These are phyloP conservation scores for Ogataea henricii DNA, from an alignment of 805 yeast genomes.

Conservation along the genomic window DNA sequence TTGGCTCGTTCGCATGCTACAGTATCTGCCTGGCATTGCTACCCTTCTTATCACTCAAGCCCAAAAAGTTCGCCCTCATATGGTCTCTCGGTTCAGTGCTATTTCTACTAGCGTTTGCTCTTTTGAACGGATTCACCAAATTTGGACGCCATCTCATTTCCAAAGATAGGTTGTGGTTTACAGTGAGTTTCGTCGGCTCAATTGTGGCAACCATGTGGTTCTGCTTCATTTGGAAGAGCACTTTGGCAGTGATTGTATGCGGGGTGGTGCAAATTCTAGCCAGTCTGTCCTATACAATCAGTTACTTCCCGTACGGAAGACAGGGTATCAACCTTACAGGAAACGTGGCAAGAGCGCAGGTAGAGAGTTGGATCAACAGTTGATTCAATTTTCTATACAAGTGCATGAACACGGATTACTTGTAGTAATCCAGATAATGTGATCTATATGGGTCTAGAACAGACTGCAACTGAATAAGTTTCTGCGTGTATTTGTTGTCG, in stretches of 20 bases:
- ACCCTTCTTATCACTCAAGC: conserved; percentile 81
- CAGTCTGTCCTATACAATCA: conserved; percentile 76
- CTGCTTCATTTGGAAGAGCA: conserved; percentile 62
- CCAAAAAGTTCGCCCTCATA: conserved; percentile 77
- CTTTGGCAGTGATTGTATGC: conserved; percentile 69
- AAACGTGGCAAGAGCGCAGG: conserved; percentile 43
- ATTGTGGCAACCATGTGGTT: conserved; percentile 73
- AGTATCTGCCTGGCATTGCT: conserved; percentile 72
- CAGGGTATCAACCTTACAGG: conserved; percentile 62
- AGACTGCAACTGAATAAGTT: conserved; percentile 14
- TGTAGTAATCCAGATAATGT: conserved; percentile 20
- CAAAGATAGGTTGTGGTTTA: conserved; percentile 70
- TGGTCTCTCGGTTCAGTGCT: conserved; percentile 88
- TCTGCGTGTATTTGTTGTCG: conserved; percentile 5
- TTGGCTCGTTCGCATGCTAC: conserved; percentile 75
- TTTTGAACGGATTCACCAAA: conserved; percentile 80
- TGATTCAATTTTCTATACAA: conserved; percentile 2
- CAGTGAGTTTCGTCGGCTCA: conserved; percentile 71
- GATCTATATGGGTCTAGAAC: conserved; percentile 24
- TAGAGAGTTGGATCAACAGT: conserved; percentile 33
- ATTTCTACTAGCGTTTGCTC: conserved; percentile 81
- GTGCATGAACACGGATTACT: background rate
- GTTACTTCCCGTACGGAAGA: conserved; percentile 92
- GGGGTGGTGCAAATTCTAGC: conserved; percentile 77
- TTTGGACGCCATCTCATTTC: conserved; percentile 70